Evolutionary conservation across 225 moss, liverwort and hornwort genomes (phyloP).

Genomic region (Sphagnum tenellum): DNA sequence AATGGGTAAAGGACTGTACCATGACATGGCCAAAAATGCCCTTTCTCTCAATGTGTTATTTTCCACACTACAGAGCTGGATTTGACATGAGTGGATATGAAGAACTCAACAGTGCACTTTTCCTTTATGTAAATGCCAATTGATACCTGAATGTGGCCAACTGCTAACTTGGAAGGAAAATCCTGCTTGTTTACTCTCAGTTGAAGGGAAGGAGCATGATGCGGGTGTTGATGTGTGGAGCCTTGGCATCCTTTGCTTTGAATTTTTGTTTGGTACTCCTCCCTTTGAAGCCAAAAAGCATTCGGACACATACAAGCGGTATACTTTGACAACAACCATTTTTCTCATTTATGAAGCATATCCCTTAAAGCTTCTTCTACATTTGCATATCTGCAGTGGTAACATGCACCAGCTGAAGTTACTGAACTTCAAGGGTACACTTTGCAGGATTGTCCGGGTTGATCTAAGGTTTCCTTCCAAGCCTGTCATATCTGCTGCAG

Average conservation of each 20-base stretch:
- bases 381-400: not conserved
- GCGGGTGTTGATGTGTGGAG: conserved; percentile 95
- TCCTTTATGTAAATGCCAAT: no score
- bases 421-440: not conserved
- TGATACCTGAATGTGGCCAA: no score
- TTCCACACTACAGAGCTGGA: no score
- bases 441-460: conserved; percentile 67
- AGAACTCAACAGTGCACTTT: no score
- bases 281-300: conserved; percentile 90
- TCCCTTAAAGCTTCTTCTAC: no score
- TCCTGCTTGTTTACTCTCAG: no score
- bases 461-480: conserved; percentile 77
- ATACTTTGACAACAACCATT: no score
- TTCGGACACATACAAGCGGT: conserved; percentile 64
- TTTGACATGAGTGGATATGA: no score
- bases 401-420: conserved; percentile 36
- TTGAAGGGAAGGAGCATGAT: conserved; percentile 85
- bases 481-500: conserved; percentile 66
- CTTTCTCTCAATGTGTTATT: not conserved
- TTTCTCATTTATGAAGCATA: no score
- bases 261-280: conserved; percentile 78
- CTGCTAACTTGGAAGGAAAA: no score
- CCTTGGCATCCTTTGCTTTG: conserved; percentile 88
- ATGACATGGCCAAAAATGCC: no score
- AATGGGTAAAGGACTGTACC: conserved; percentile 65